These are phyloP conservation scores for Heterobasidion parviporum DNA, from an alignment of 1,284 basidiomycete genomes.

Conservation along the genomic window DNA sequence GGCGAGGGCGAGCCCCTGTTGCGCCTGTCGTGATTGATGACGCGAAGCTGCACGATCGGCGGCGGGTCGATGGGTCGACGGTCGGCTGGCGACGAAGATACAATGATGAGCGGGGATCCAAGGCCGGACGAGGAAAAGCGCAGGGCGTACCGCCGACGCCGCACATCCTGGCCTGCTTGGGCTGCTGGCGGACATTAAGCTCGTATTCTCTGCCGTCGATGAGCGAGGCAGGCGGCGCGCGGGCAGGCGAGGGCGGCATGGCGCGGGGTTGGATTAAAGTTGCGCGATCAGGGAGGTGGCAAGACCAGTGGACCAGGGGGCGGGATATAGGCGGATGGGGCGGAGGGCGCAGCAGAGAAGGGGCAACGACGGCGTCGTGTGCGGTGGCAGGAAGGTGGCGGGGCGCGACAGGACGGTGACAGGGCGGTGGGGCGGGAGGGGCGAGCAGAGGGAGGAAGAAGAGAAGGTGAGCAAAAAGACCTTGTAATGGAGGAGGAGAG, in stretches of 20 bases:
- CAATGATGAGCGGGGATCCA: background rate
- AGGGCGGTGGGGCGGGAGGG: background rate
- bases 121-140: constrained; percentile 3
- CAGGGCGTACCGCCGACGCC: constrained; percentile 71
- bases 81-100: constrained; percentile 51
- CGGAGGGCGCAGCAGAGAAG: background rate
- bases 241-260: background rate
- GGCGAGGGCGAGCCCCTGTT: constrained; percentile 16
- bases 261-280: background rate
- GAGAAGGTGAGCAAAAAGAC: background rate
- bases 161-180: constrained; percentile 88
- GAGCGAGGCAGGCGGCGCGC: background rate
- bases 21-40: constrained; percentile 50
- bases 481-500: background rate
- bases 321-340: background rate
- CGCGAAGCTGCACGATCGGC: constrained; percentile 90
- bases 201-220: constrained; percentile 57
- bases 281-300: background rate
- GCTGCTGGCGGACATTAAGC: constrained; percentile 80
- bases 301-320: constrained; percentile 2
- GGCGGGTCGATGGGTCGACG: constrained; percentile 93
- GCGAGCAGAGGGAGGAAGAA: background rate
- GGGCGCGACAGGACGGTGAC: background rate
- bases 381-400: background rate
- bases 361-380: background rate